Percentiles rank a stretch among this genome's conserved stretches.
phyloP scores from a whole-genome alignment of 306 rosid genomes.

The Cicer chorassanicum region DNA sequence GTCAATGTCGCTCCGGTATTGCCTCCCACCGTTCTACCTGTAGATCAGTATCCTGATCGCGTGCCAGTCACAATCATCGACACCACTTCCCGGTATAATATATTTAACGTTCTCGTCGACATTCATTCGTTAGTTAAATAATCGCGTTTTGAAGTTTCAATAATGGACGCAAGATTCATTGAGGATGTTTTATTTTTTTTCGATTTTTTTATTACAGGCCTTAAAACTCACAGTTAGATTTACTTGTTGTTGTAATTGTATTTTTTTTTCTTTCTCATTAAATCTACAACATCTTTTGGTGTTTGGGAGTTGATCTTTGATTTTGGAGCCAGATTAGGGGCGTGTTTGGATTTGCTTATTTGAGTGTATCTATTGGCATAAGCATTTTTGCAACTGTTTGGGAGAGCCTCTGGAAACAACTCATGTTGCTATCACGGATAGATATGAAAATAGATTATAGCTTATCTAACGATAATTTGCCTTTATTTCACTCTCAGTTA shows the following conservation, averaged over 20 bases:
- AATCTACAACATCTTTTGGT: neutral
- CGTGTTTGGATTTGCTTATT: too few relatives aligned
- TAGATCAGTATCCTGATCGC: constrained; percentile 86
- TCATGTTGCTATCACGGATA: too few relatives aligned
- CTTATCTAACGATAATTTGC: too few relatives aligned
- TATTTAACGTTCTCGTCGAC: neutral
- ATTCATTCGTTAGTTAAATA: neutral
- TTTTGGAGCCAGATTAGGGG: neutral
- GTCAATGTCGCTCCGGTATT: constrained; percentile 75
- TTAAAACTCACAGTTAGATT: neutral
- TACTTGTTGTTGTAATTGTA: constrained; percentile 1
- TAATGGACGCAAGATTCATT: neutral
- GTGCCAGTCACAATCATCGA: constrained; percentile 91
- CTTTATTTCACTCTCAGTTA: too few relatives aligned
- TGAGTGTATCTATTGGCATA: too few relatives aligned
- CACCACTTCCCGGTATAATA: constrained; percentile 80
- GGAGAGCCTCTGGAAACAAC: too few relatives aligned
- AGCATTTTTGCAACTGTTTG: too few relatives aligned
- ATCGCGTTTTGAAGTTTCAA: neutral
- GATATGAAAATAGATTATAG: too few relatives aligned
- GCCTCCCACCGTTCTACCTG: constrained; percentile 88
- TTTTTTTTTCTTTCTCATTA: neutral
- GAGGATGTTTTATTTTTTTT: neutral
- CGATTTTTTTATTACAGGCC: neutral
- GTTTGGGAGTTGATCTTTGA: constrained; percentile 13